phyloP scores from a whole-genome alignment of 805 yeast genomes.

The Candida mattraensis region DNA sequence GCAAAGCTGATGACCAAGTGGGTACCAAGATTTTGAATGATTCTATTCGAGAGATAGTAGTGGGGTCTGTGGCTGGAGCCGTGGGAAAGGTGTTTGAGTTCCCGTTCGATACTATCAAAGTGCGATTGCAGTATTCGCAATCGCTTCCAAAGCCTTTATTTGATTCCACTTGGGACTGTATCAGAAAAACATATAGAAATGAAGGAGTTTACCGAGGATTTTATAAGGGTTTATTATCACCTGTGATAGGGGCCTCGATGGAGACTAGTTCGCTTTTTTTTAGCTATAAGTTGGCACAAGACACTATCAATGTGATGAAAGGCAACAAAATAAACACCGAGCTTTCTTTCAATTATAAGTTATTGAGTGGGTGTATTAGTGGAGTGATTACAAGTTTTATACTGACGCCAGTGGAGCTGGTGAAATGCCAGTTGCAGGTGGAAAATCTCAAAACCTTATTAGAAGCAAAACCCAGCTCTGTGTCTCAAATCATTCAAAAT shows the following conservation, averaged over 20 bases:
- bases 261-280: conserved; percentile 83
- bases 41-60: conserved; percentile 41
- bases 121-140: conserved; percentile 73
- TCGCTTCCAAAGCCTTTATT: conserved; percentile 52
- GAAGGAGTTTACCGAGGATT: conserved; percentile 77
- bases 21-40: conserved; percentile 26
- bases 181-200: conserved; percentile 53
- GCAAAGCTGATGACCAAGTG: too few relatives aligned
- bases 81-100: conserved; percentile 82
- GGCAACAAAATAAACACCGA: conserved; percentile 20
- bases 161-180: conserved; percentile 64
- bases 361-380: conserved; percentile 75
- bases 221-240: conserved; percentile 77
- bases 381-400: conserved; percentile 83
- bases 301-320: conserved; percentile 32
- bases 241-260: conserved; percentile 84
- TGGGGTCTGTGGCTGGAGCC: conserved; percentile 71
- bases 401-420: conserved; percentile 87
- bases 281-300: conserved; percentile 52
- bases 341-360: conserved; percentile 29
- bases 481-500: conserved; percentile 38
- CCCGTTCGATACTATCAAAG: conserved; percentile 93
- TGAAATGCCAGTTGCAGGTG: conserved; percentile 88
- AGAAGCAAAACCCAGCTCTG: conserved; percentile 26
- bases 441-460: conserved; percentile 35